Evolutionary conservation across 345 rosid genomes (phyloP).

Genomic region (Brassica nigra): DNA sequence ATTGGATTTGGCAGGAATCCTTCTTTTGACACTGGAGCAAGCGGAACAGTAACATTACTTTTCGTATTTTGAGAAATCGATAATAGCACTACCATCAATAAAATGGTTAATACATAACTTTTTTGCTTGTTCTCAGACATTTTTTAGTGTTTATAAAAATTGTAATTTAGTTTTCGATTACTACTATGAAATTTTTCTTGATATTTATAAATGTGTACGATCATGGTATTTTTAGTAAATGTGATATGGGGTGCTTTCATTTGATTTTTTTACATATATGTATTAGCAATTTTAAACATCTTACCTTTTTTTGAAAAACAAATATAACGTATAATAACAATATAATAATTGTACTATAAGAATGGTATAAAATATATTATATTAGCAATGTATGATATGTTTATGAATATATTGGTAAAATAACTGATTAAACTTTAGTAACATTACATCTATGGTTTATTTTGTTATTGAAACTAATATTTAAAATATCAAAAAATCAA

Average conservation of each 20-base stretch:
- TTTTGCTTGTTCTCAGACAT: neutral
- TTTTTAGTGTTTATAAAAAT: neutral
- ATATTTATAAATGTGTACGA: neutral
- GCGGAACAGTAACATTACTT: neutral
- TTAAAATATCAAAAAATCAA: no score
- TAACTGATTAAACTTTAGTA: no score
- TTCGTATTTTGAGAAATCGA: neutral
- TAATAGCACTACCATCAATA: neutral
- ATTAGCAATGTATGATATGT: no score
- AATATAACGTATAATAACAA: no score
- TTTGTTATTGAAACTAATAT: no score
- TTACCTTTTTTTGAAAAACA: no score
- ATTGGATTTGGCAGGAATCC: neutral
- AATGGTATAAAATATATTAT: no score
- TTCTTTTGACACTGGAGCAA: neutral
- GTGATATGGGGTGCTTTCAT: neutral
- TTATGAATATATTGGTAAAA: no score
- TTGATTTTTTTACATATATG: neutral
- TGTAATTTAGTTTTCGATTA: neutral
- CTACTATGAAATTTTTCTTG: neutral
- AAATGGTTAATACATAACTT: neutral
- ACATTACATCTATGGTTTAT: no score
- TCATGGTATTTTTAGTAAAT: neutral
- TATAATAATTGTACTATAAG: no score
- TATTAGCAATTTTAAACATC: neutral